phyloP scores from a whole-genome alignment of 2,329 filamentous ascomycete species.

The Neonectria coccinea region DNA sequence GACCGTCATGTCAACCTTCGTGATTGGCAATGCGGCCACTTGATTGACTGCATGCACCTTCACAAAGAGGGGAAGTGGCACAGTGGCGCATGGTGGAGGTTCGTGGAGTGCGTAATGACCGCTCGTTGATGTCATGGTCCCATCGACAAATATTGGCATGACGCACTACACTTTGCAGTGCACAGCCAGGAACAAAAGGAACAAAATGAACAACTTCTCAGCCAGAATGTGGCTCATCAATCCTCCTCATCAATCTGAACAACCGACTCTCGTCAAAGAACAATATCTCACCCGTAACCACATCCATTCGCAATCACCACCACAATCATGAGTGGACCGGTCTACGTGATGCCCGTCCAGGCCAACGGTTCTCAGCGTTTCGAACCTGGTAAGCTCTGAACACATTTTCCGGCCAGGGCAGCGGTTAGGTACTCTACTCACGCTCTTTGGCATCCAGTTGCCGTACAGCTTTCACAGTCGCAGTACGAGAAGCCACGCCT shows the following conservation, averaged over 20 bases:
- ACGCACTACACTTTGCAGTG: conserved; percentile 1
- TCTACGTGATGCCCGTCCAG: conserved; percentile 18
- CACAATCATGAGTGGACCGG: conserved; percentile 27
- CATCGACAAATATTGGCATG: neutral
- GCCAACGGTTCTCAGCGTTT: conserved; percentile 14
- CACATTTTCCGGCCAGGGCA: neutral
- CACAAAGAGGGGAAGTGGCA: conserved; percentile 4
- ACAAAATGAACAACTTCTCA: neutral
- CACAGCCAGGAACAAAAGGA: neutral
- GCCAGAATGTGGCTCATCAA: neutral
- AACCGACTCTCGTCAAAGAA: neutral
- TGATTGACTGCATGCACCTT: neutral
- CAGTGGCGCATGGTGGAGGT: neutral
- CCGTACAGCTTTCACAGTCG: neutral
- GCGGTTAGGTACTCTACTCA: conserved; percentile 3
- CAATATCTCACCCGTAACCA: neutral
- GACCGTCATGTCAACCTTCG: neutral
- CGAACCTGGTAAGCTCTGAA: neutral
- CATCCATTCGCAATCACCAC: neutral
- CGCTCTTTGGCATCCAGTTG: neutral
- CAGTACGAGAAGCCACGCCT: neutral
- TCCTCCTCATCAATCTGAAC: neutral
- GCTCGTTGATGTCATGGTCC: conserved; percentile 3
- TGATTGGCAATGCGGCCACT: neutral
- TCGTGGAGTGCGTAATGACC: neutral